Base-by-base conservation (phyloP, 345 rosid species). In the Brassica carinata region DNA sequence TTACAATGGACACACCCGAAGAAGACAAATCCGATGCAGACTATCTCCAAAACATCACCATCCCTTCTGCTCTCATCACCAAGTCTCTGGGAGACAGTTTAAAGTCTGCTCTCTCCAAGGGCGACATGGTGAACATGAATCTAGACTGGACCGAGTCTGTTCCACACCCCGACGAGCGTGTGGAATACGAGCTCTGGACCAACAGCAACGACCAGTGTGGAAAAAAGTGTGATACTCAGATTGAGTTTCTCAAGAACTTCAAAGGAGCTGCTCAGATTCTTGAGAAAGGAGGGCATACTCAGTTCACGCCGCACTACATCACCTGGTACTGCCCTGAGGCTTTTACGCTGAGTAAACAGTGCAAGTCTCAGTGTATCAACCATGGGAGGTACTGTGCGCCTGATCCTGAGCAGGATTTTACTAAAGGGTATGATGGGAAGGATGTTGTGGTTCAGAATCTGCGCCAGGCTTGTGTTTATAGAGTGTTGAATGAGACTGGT, bases 291-390 rank as follows among this genome's bases (percentile, higher is more conserved):
- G 91, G 91, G 11, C 87, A 88, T 74, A 88, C 91, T 73, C 91
- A 86, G 83, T 88, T 88, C 77, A 84, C 86, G 34, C 91, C 91
- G 0, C 91, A 85, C 43, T 88, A 85, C 26, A 88, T 87, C 29
- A 88, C 91, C 4, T 88, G 91, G 91, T 88, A 81, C 67, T 88
- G 91, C 71, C 91, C 91, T 33, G 86, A 82, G 74, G 88, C 91
- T 15, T 88, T 86, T 77, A 72, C 81, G 72, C 53, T 86, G 76
- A 86, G 89, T 82, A 86, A 84, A 31, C 91, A 88, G 81, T 88
- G 91, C 72, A 88, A 86, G 78, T 86, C 91, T 51, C 91, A 88
- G 89, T 88, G 91, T 65, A 86, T 88, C 86, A 88, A 87, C 85
- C 88, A 75, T 67, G 91, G 91, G 17, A 88, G 89, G 78, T 88